These are phyloP conservation scores for Penicillium coprophilum DNA, from an alignment of 495 filamentous ascomycete species.

Conservation along the genomic window DNA sequence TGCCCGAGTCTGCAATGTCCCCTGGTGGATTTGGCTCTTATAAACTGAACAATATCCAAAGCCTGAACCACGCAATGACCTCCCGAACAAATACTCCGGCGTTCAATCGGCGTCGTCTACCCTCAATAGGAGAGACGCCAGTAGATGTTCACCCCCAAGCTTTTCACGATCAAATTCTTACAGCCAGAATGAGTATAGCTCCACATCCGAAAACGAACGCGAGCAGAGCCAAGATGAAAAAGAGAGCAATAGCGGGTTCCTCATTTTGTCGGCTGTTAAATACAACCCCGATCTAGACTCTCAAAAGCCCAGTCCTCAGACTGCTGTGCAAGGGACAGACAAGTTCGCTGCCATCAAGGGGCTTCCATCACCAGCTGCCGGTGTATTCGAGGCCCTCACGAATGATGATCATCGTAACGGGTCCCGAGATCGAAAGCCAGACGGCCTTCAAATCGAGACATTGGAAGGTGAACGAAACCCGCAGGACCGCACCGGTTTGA, in stretches of 20 bases:
- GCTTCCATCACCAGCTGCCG: conserved; percentile 58
- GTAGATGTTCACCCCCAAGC: conserved; percentile 53
- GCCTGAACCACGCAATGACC: conserved; percentile 65
- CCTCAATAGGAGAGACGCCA: conserved; percentile 81
- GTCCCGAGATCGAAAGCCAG: conserved; percentile 77
- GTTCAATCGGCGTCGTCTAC: conserved; percentile 66
- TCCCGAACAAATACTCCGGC: conserved; percentile 73
- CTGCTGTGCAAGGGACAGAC: conserved; percentile 50
- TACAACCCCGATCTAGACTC: conserved; percentile 48
- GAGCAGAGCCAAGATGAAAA: conserved; percentile 36
- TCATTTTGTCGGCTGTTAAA: conserved; percentile 49
- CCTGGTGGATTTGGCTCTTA: conserved; percentile 69
- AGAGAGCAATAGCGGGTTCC: conserved; percentile 26
- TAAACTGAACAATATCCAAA: conserved; percentile 56
- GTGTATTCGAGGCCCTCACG: conserved; percentile 57
- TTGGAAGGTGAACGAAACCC: conserved; percentile 52
- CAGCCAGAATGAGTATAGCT: conserved; percentile 48
- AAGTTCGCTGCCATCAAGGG: conserved; percentile 46
- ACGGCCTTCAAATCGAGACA: conserved; percentile 73
- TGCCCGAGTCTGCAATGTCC: conserved; percentile 82
- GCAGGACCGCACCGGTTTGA: conserved; percentile 25
- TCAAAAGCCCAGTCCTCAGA: conserved; percentile 50
- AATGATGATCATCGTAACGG: conserved; percentile 62
- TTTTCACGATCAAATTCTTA: conserved; percentile 42
- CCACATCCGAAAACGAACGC: conserved; percentile 45